Base-by-base conservation (phyloP, 768 basidiomycete species). In the Leccinum ochraceum region DNA sequence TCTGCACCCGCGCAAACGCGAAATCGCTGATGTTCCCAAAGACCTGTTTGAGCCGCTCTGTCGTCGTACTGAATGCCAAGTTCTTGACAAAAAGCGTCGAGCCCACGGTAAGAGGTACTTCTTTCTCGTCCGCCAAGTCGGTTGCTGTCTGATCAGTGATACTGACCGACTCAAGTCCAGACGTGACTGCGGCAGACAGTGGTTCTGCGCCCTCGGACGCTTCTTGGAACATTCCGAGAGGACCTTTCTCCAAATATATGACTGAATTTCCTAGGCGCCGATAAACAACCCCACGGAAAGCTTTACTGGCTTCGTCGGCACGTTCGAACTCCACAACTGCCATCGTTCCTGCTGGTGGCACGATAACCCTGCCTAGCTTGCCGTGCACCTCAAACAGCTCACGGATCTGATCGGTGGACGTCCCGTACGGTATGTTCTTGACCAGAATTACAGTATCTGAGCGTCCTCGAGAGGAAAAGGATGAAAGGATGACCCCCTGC, bases 391-490 rank as follows among this genome's bases (percentile, higher is more conserved):
- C 82, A 67, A 98, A 95, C 53, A 98, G 72, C 60, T 87, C 87
- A 24, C 83, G 83, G n/a, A 98, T 85, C 63, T 92, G 85, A 17
- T 85, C 82, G 0, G 78, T 74, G 0, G 88, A 84, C 3, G 95
- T 96, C 6, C 92, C 94, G 68, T 90, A 96, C 0, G 97, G 96
- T 50, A 99, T 94, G 75, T 98, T 98, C 78, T 98, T 98, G 63
- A 98, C 90, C 17, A 99, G 83, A 62, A 98, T 87, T 36, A 81
- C 86, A 0, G 92, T 95, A 66, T 90, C 86, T 0, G 94, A 95
- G 14, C 85, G 81, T 4, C 76, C 77, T 13, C 76, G 56, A 1
- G 81, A 75, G 4, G 80, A 78, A 64, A 90, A 87, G 0, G 86
- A 79, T 3, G 83, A 79, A 1, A 90, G 74, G 20, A 86, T 71